Conservation (phyloP, 2,329 filamentous ascomycete genomes). For the Escovopsis sp. region DNA sequence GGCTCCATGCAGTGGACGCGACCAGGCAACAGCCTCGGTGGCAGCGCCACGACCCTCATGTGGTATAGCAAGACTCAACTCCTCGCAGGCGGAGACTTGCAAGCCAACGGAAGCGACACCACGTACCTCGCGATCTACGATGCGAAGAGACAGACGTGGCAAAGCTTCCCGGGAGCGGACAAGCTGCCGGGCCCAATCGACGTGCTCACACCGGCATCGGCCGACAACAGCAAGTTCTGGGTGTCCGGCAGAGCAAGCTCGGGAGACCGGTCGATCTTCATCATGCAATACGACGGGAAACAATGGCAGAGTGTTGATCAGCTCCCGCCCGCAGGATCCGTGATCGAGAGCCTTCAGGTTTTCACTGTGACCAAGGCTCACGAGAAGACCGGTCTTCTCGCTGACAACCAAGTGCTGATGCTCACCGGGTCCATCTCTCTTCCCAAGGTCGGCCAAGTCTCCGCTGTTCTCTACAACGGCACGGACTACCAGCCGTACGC, state of each 20-base stretch:
- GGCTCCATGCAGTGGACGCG: slow-evolving; percentile 62
- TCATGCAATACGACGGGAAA: slow-evolving; percentile 69
- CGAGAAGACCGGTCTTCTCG: slow-evolving; percentile 46
- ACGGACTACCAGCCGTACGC: slow-evolving; percentile 64
- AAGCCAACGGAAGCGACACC: slow-evolving; percentile 43
- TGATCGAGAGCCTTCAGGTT: slow-evolving; percentile 68
- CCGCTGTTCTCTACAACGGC: slow-evolving; percentile 80
- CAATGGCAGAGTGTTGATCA: slow-evolving; percentile 54
- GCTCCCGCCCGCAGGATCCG: slow-evolving; percentile 48
- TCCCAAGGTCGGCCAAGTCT: slow-evolving; percentile 62
- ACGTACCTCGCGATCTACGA: slow-evolving; percentile 63
- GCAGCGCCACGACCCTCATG: slow-evolving; percentile 54
- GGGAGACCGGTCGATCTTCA: slow-evolving; percentile 48
- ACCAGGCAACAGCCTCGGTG: slow-evolving; percentile 57
- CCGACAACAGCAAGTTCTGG: slow-evolving; percentile 64
- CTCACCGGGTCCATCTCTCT: slow-evolving; percentile 73
- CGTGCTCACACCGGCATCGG: slow-evolving; percentile 59
- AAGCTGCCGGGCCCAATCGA: slow-evolving; percentile 68
- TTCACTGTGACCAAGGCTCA: slow-evolving; percentile 59
- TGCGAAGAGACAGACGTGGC: slow-evolving; percentile 51
- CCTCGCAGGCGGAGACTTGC: slow-evolving; percentile 65
- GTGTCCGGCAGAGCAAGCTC: slow-evolving; percentile 49
- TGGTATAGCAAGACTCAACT: slow-evolving; percentile 64
- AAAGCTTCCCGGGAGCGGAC: slow-evolving; percentile 43
- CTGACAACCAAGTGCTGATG: slow-evolving; percentile 56